phyloP scores from a whole-genome alignment of 1,284 basidiomycete genomes.

The Cutaneotrichosporon cavernicola region DNA sequence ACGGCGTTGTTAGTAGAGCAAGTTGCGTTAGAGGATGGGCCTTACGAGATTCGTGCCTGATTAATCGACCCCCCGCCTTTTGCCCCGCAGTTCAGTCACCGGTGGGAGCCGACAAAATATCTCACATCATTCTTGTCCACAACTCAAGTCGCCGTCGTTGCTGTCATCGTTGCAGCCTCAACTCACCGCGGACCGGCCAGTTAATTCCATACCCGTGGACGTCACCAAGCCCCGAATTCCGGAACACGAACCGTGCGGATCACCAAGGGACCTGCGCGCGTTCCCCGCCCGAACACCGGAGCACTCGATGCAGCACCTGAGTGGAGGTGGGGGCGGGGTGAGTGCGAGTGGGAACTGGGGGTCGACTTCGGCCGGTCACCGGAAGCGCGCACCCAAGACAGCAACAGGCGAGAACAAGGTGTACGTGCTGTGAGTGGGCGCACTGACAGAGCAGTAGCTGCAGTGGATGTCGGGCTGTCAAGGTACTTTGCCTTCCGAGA shows the following conservation, averaged over 20 bases:
- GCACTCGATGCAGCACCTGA: not conserved
- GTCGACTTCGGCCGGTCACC: not conserved
- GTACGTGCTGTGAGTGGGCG: not conserved
- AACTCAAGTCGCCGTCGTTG: not conserved
- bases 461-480: slow-evolving; percentile 22
- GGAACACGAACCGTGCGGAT: not conserved
- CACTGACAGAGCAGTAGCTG: slow-evolving; percentile 22
- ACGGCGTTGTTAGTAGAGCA: too few species aligned
- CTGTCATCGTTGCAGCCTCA: not conserved
- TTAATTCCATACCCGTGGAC: not conserved
- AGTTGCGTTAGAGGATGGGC: too few species aligned
- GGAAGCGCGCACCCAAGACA: slow-evolving; percentile 8
- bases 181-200: not conserved
- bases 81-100: not conserved
- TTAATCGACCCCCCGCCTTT: not conserved
- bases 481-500: slow-evolving; percentile 9
- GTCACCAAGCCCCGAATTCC: not conserved
- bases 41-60: too few species aligned
- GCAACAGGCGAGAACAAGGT: slow-evolving; percentile 12
- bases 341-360: not conserved
- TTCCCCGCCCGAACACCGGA: not conserved
- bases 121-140: not conserved
- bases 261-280: not conserved
- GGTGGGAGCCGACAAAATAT: not conserved
- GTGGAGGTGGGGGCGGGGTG: not conserved